A percentile compares a stretch with the other conserved stretches of the same genome.
phyloP scores from a whole-genome alignment of 805 yeast species.

The Sugiyamaella boreocaroliniensis region DNA sequence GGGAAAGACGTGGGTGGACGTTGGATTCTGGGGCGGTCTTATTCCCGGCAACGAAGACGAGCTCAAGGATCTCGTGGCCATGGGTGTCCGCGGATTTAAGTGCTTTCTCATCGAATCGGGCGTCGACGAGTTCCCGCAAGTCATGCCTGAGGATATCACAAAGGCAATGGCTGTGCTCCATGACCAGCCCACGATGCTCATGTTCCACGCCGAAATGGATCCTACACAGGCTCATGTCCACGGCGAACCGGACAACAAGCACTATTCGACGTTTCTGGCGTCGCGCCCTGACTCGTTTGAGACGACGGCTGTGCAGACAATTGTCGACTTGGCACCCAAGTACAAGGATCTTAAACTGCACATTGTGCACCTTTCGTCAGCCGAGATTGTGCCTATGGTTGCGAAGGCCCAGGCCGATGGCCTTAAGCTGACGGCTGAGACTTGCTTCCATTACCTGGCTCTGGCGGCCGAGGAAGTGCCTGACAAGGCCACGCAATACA shows the following conservation, averaged over 20 bases:
- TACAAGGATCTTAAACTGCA: slow-evolving; percentile 40
- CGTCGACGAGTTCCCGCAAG: slow-evolving; percentile 92
- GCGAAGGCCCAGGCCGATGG: slow-evolving; percentile 49
- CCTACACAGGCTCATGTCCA: slow-evolving; percentile 2
- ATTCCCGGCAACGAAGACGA: slow-evolving; percentile 70
- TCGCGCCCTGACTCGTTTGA: slow-evolving; percentile 89
- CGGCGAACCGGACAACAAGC: slow-evolving; percentile 35
- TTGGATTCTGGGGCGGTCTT: slow-evolving; percentile 95
- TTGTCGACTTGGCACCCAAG: slow-evolving; percentile 40
- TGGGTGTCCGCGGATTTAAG: slow-evolving; percentile 92
- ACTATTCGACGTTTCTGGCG: slow-evolving; percentile 66
- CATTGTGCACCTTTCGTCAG: slow-evolving; percentile 84
- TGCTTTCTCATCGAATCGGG: slow-evolving; percentile 91
- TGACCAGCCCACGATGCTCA: slow-evolving; percentile 59
- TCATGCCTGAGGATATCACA: slow-evolving; percentile 55
- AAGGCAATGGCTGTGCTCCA: slow-evolving; percentile 59
- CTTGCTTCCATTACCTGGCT: slow-evolving; percentile 88
- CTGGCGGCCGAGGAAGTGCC: slow-evolving; percentile 73
- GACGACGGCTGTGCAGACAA: slow-evolving; percentile 69
- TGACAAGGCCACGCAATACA: slow-evolving; percentile 71
- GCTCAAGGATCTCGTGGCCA: slow-evolving; percentile 64
- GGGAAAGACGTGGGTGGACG: slow-evolving; percentile 85
- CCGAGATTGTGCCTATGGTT: slow-evolving; percentile 72
- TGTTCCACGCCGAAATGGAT: slow-evolving; percentile 94
- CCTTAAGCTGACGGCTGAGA: slow-evolving; percentile 64